Conservation (phyloP, 768 basidiomycete genomes). For the Suillus bovinus region DNA sequence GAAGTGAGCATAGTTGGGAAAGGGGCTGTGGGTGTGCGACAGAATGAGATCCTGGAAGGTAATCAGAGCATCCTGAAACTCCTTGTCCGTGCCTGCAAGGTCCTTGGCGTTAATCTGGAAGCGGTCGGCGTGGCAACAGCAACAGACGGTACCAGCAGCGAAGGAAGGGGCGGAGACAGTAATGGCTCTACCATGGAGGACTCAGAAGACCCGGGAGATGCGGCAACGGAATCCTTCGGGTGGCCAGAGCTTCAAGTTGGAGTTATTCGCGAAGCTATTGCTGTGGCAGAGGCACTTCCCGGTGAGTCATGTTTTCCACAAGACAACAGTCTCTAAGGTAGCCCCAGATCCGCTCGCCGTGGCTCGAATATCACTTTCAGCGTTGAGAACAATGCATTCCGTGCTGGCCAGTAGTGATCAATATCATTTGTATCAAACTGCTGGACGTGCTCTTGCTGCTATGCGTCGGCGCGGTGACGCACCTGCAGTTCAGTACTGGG, state of each 20-base stretch:
- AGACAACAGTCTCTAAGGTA: slow-evolving; percentile 7
- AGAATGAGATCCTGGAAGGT: slow-evolving; percentile 74
- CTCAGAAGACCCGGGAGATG: slow-evolving; percentile 36
- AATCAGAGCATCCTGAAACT: slow-evolving; percentile 80
- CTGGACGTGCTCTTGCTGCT: slow-evolving; percentile 69
- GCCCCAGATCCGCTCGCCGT: slow-evolving; percentile 77
- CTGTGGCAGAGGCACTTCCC: slow-evolving; percentile 88
- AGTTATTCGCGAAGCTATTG: slow-evolving; percentile 89
- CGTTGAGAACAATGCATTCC: slow-evolving; percentile 70
- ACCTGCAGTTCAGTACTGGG: slow-evolving; percentile 81
- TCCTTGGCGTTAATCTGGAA: slow-evolving; percentile 82
- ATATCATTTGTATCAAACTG: slow-evolving; percentile 70
- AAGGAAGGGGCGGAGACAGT: slow-evolving; percentile 24
- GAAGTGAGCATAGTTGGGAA: slow-evolving; percentile 26
- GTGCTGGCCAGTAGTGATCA: slow-evolving; percentile 79
- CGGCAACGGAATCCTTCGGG: slow-evolving; percentile 61
- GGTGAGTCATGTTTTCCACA: slow-evolving; percentile 47
- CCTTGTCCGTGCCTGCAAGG: slow-evolving; percentile 71
- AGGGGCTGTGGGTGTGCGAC: slow-evolving; percentile 67
- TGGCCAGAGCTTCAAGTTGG: slow-evolving; percentile 97
- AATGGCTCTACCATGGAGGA: slow-evolving; percentile 23
- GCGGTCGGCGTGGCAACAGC: slow-evolving; percentile 55
- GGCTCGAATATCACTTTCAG: slow-evolving; percentile 87
- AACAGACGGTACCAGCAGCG: slow-evolving; percentile 10
- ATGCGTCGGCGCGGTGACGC: slow-evolving; percentile 77